Evolutionary conservation across 331 rosid species (phyloP).

Genomic region (Stylosanthes scabra): DNA sequence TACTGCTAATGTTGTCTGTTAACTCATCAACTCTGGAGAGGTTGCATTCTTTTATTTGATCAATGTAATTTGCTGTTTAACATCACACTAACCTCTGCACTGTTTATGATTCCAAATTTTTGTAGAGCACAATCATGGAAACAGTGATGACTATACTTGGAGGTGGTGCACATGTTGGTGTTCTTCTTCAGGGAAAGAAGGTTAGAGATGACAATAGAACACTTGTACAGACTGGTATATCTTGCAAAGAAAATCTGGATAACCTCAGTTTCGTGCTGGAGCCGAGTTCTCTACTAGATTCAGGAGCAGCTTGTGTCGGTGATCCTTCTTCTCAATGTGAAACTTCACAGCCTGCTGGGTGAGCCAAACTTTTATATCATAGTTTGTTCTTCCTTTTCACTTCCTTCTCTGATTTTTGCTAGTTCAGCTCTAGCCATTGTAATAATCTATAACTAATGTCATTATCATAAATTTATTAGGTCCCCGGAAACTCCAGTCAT

Average conservation of each 20-base stretch:
- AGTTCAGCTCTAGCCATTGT: conserved; percentile 7
- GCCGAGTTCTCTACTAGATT: conserved; percentile 53
- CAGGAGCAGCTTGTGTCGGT: conserved; percentile 47
- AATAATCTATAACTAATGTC: conserved; percentile 24
- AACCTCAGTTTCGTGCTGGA: conserved; percentile 69
- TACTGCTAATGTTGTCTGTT: conserved; percentile 16
- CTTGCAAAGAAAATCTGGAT: conserved; percentile 65
- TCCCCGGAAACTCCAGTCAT: conserved; percentile 48
- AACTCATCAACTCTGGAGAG: not conserved
- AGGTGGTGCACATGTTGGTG: conserved; percentile 65
- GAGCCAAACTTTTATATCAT: conserved; percentile 32
- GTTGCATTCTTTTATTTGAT: not conserved
- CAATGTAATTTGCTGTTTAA: not conserved
- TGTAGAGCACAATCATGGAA: conserved; percentile 74
- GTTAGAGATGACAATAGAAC: conserved; percentile 74
- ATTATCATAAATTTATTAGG: conserved; percentile 49
- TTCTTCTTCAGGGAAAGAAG: conserved; percentile 67
- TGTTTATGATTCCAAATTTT: conserved; percentile 27
- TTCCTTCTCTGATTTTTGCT: not conserved
- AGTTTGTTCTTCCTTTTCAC: conserved; percentile 25
- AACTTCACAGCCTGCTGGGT: conserved; percentile 55
- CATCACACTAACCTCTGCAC: conserved; percentile 19
- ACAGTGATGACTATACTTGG: conserved; percentile 70
- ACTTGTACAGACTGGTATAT: conserved; percentile 71
- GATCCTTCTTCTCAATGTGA: conserved; percentile 58